Conservation (phyloP, 2,329 filamentous ascomycete genomes). For the Stachybotrys chlorohalonatus region DNA sequence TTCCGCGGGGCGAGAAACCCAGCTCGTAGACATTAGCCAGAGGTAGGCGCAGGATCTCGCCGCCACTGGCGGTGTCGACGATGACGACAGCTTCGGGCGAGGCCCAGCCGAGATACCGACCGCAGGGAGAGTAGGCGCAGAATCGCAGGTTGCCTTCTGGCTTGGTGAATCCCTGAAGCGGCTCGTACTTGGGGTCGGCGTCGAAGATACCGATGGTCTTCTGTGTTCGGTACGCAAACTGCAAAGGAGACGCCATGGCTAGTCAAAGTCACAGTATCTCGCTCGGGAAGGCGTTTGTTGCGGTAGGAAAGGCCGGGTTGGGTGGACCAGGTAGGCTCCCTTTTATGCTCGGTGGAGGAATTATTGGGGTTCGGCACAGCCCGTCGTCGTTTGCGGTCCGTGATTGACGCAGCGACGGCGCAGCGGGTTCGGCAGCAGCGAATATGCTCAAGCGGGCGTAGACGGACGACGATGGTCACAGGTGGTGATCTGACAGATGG, state of each 20-base stretch:
- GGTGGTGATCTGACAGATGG: not conserved
- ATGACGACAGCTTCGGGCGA: slow-evolving; percentile 79
- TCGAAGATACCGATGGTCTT: slow-evolving; percentile 94
- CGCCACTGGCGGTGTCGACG: slow-evolving; percentile 70
- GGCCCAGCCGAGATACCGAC: slow-evolving; percentile 93
- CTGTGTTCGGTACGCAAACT: slow-evolving; percentile 95
- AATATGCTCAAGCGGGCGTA: not conserved
- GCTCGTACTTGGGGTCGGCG: slow-evolving; percentile 79
- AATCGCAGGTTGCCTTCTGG: slow-evolving; percentile 93
- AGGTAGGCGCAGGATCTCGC: slow-evolving; percentile 64
- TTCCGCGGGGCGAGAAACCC: slow-evolving; percentile 85
- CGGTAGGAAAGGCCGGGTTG: slow-evolving; percentile 16
- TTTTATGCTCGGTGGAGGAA: not conserved
- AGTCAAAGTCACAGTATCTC: slow-evolving; percentile 71
- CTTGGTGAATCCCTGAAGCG: slow-evolving; percentile 73
- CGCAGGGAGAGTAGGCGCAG: slow-evolving; percentile 91
- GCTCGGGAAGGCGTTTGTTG: slow-evolving; percentile 14
- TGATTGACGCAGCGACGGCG: not conserved
- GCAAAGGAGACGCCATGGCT: slow-evolving; percentile 89
- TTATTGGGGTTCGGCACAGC: not conserved
- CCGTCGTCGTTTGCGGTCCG: not conserved
- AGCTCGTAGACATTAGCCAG: slow-evolving; percentile 86
- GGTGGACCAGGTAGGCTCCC: slow-evolving; percentile 5
- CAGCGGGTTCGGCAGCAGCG: not conserved
- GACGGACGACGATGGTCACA: not conserved